These are phyloP conservation scores for Apiospora koreana DNA, from an alignment of 2,329 filamentous ascomycete species.

Conservation along the genomic window DNA sequence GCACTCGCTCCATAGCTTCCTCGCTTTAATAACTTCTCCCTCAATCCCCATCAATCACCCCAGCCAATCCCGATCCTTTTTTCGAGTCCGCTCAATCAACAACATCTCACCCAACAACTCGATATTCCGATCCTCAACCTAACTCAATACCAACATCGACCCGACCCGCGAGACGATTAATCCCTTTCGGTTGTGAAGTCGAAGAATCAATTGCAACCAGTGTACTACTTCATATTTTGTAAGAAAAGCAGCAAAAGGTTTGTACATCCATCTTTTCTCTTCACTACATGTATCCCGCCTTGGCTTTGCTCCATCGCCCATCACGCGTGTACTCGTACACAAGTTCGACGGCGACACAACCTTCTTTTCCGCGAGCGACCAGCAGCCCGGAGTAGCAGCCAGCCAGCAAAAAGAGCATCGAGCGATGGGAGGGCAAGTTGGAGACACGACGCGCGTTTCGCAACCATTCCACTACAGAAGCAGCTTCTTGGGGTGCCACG, in stretches of 20 bases:
- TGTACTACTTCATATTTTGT: background rate
- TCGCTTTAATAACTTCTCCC: constrained; percentile 32
- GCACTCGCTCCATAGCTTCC: constrained; percentile 36
- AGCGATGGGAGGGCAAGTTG: background rate
- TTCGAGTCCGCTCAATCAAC: constrained; percentile 11
- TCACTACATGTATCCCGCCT: background rate
- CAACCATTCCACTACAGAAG: background rate
- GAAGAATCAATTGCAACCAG: background rate
- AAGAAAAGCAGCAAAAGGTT: constrained; percentile 5
- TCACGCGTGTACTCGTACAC: background rate
- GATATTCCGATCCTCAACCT: constrained; percentile 9
- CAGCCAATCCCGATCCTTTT: background rate
- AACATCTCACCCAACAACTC: constrained; percentile 17
- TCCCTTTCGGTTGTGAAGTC: background rate
- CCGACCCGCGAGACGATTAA: constrained; percentile 4
- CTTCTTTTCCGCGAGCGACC: background rate
- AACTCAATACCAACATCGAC: background rate
- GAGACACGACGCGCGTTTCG: constrained; percentile 1
- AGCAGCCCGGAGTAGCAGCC: background rate
- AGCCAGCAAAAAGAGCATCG: background rate
- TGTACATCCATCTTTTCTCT: background rate
- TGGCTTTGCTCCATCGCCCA: background rate
- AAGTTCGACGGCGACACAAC: background rate
- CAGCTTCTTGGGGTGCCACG: background rate
- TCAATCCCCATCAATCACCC: constrained; percentile 14